phyloP scores from a whole-genome alignment of 225 moss, liverwort and hornwort species.

The Bryum argenteum region DNA sequence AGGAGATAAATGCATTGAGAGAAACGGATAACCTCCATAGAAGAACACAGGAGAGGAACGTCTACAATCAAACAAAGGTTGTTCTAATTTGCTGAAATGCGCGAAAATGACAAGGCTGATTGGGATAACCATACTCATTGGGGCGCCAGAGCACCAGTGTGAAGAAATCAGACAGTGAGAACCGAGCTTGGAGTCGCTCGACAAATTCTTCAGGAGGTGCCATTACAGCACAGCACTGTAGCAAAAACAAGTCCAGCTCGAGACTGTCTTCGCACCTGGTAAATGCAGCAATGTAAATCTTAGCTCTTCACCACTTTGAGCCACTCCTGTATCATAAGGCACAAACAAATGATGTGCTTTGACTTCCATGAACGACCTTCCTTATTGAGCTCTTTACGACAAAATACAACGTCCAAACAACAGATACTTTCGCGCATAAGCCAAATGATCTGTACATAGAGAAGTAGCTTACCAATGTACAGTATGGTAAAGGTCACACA shows the following conservation, averaged over 20 bases:
- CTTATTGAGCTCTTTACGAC: constrained; percentile 5
- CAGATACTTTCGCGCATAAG: constrained; percentile 25
- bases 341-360: constrained; percentile 22
- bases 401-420: constrained; percentile 17
- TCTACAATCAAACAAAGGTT: constrained; percentile 7
- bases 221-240: constrained; percentile 87
- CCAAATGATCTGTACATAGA: constrained; percentile 22
- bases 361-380: constrained; percentile 6
- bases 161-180: constrained; percentile 85
- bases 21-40: constrained; percentile 13
- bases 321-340: constrained; percentile 23
- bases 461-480: constrained; percentile 81
- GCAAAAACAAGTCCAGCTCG: constrained; percentile 92
- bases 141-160: constrained; percentile 69
- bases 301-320: constrained; percentile 29
- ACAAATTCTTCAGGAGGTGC: constrained; percentile 88
- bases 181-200: constrained; percentile 79
- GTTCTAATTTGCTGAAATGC: constrained; percentile 2
- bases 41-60: constrained; percentile 17
- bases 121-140: constrained; percentile 66
- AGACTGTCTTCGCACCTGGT: constrained; percentile 94
- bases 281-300: constrained; percentile 39
- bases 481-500: constrained; percentile 84
- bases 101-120: constrained; percentile 25
- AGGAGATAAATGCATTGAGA: constrained; percentile 6